Evolutionary conservation across 1,284 basidiomycete species (phyloP), one percentile per base, ranked within the genome.

Genomic region (Xerocomus alliaceus): DNA sequence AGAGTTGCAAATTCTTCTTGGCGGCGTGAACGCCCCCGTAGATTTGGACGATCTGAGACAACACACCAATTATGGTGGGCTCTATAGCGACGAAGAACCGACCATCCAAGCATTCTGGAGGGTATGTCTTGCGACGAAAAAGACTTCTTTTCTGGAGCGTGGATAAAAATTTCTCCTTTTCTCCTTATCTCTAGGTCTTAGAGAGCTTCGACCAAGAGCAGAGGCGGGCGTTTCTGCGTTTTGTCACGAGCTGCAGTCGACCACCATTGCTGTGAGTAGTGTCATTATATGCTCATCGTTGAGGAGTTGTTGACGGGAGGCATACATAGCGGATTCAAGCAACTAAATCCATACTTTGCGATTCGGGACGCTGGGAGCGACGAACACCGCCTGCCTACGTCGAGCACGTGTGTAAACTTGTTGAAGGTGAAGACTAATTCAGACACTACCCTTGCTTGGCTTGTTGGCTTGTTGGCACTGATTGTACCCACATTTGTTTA

Each of bases 201-300:
- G 83, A 90, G 45, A 80, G 86, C 31, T 90, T 95, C 68, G 82
- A 87, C 63, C 87, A 91, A 56, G 88, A 91, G 48, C 87, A 94
- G 65, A 84, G 88, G 20, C 79, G 86, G 48, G 81, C 86, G 3
- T 79, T 97, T 60, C 76, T 98, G 55, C 85, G 92, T 8, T 98
- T 97, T 71, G 95, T 94, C 20, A 97, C 95, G 11, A 93, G 91
- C 63, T 97, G 94, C 71, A 91, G 92, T 65, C 84, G 95, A 15
- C 94, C 95, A 0, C 95, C 95, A 0, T 78, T 93, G 9, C 77
- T 98, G 86, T 92, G 70, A 70, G 90, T 78, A 6, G 35, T 24
- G 3, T 3, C 12, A 20, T 37, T 18, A 2, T 44, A 35, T 35
- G 6, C 53, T 35, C 17, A 39, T 56, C 15, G 6, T 37, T 35